Evolutionary conservation across 208 protist species (phyloP), one percentile per base, ranked within the genome.

Genomic region (Blastocrithidia nonstop): DNA sequence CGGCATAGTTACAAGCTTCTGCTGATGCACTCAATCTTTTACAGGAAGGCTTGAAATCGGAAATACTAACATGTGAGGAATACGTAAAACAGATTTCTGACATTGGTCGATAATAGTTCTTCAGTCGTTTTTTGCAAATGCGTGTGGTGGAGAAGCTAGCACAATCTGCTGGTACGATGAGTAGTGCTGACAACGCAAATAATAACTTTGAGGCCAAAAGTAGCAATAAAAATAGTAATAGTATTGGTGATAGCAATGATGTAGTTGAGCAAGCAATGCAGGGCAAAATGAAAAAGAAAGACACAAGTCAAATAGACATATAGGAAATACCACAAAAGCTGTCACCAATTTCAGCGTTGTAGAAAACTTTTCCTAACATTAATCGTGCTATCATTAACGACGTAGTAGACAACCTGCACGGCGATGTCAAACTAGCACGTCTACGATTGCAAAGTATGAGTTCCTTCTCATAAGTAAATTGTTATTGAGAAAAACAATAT

Each of bases 21-120:
- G 71, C 85, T 38, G 82, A 88, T 46, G 55, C 56, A 6, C 49
- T 87, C 9, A 31, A 59, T 17, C 54, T 92, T 20, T 59, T 88
- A 3, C 75, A 92, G 39, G 59, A 76, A 15, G 61, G 61, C 2
- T 65, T 92, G 2, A 61, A 67, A 45, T 28, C 42, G 0, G 76
- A 80, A 33, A 43, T 75, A 24, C 33, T 92, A 6, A 65, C 61
- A 19, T 80, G 67, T 38, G 77, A 92, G 23, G 77, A 86, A 40
- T 92, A 86, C 47, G 66, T 92, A 3, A 72, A 78, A 48, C 54
- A 54, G 19, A 71, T 92, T 16, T 78, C 71, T 1, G 71, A 85
- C 46, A 60, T 80, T 16, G 74, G 71, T 3, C 61, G 82, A 5
- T 50, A 74, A n/a, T 68, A 85, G 54, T 92, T 92, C 50, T 58